These are phyloP conservation scores for Dictyostelium intermedium DNA, from an alignment of 78 protist genomes.

Conservation along the genomic window DNA sequence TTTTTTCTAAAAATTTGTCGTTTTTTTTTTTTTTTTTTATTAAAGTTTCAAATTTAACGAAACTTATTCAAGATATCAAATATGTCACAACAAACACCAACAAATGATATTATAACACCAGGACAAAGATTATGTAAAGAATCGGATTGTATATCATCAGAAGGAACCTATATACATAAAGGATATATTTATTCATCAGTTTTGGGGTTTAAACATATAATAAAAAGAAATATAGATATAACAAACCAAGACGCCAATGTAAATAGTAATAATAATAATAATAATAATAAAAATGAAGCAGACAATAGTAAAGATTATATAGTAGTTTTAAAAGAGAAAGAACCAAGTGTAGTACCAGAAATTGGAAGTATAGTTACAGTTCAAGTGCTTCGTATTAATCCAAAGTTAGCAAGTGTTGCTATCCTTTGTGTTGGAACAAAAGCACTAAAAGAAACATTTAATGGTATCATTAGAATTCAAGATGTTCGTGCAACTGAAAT, in stretches of 20 bases:
- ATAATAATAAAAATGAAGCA: background rate
- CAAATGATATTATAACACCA: conserved; percentile 28
- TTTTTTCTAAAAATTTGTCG: background rate
- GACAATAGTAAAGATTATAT: conserved; percentile 44
- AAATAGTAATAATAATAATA: background rate
- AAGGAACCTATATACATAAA: conserved; percentile 64
- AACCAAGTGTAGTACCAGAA: conserved; percentile 78
- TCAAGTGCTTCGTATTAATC: conserved; percentile 72
- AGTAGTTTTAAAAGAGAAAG: conserved; percentile 70
- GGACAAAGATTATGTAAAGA: conserved; percentile 61
- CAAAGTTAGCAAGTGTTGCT: conserved; percentile 75
- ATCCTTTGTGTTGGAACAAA: conserved; percentile 81
- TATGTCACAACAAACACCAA: background rate
- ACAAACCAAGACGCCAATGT: background rate
- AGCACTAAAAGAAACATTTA: conserved; percentile 74
- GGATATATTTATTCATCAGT: conserved; percentile 72
- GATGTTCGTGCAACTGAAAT: conserved; percentile 90
- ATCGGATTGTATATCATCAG: conserved; percentile 57
- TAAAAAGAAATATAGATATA: conserved; percentile 24
- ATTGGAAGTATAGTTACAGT: conserved; percentile 82
- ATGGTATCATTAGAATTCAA: conserved; percentile 81
- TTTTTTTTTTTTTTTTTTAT: background rate
- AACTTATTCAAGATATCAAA: background rate
- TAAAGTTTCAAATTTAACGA: background rate
- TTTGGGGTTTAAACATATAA: conserved; percentile 39